Conservation (phyloP, 306 rosid genomes). For the Rosa chinensis region DNA sequence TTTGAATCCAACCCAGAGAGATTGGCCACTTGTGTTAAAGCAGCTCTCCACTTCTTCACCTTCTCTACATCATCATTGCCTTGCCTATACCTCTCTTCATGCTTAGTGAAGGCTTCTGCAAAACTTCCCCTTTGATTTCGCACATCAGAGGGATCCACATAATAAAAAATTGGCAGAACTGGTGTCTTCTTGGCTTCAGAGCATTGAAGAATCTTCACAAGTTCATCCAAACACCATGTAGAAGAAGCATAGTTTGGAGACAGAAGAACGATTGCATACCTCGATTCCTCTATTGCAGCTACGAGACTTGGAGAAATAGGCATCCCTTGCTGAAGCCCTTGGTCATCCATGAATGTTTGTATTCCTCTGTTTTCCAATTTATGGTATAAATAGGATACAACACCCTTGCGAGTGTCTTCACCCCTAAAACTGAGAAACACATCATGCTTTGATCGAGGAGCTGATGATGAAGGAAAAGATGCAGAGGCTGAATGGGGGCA, state of each 20-base stretch:
- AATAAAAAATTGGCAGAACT: neutral
- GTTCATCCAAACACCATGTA: constrained; percentile 1
- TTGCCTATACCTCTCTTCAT: neutral
- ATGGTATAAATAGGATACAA: neutral
- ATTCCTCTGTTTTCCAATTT: neutral
- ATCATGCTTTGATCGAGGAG: neutral
- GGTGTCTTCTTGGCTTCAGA: neutral
- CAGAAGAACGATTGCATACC: neutral
- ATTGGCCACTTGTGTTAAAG: neutral
- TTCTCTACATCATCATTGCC: no score
- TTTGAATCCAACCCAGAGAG: neutral
- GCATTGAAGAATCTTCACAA: neutral
- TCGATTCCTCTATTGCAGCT: neutral
- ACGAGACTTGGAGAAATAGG: neutral
- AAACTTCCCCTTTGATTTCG: neutral
- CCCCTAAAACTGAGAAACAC: neutral
- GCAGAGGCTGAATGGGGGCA: neutral
- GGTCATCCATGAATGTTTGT: neutral
- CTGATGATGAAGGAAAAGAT: neutral
- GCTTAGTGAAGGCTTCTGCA: neutral
- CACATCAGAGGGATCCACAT: neutral
- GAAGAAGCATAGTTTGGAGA: neutral
- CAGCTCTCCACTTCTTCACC: neutral
- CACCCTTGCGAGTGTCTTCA: neutral
- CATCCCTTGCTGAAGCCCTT: neutral